Conservation (phyloP, 805 yeast species). For the Teunomyces pallodes region DNA sequence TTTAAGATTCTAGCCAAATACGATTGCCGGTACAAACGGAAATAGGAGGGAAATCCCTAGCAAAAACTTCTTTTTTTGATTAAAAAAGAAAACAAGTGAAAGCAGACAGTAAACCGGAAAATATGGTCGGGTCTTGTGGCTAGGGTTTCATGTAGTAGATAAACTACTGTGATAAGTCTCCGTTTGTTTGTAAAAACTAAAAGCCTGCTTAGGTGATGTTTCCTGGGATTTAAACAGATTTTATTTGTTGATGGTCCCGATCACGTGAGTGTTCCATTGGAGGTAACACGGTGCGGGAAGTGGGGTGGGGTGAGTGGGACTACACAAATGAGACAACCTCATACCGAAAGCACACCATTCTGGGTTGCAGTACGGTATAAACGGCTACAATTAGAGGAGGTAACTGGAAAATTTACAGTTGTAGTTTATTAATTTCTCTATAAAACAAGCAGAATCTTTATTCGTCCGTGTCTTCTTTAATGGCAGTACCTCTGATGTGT, state of each 20-base stretch:
- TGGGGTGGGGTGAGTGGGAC: background rate
- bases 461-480: constrained; percentile 40
- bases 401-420: background rate
- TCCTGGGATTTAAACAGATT: constrained; percentile 2
- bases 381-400: background rate
- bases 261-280: background rate
- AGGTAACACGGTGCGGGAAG: background rate
- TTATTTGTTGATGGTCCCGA: constrained; percentile 1
- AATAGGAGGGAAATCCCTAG: constrained; percentile 1
- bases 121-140: background rate
- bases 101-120: background rate
- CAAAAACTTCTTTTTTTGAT: background rate
- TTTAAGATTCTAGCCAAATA: background rate
- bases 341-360: background rate
- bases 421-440: too few species aligned
- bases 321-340: background rate
- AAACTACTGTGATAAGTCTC: background rate
- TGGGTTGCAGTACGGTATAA: background rate
- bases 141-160: background rate
- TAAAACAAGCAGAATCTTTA: background rate
- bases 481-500: constrained; percentile 81
- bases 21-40: constrained; percentile 3
- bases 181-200: background rate
- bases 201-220: background rate
- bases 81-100: background rate